Conservation (phyloP, 176 grass and related monocot species). For the Avena eriantha region DNA sequence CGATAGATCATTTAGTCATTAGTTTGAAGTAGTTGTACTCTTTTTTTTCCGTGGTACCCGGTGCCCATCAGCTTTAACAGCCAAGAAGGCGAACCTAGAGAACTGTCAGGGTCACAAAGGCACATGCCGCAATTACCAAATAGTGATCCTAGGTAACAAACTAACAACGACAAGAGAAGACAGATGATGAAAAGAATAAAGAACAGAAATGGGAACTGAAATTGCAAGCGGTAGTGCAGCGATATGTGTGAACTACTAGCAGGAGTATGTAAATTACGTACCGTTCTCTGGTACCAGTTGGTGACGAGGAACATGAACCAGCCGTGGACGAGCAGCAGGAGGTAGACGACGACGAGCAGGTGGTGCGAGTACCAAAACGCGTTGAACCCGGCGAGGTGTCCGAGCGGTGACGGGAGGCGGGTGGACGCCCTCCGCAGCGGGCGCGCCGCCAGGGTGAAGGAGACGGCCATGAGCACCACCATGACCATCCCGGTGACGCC, state of each 20-base stretch:
- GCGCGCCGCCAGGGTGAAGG: constrained; percentile 81
- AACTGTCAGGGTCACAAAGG: neutral
- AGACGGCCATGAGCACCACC: constrained; percentile 76
- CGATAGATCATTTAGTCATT: too few species aligned
- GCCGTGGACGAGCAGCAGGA: constrained; percentile 71
- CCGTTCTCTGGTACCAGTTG: constrained; percentile 80
- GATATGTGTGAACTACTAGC: neutral
- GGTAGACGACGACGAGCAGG: constrained; percentile 76
- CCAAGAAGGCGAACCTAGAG: constrained; percentile 8
- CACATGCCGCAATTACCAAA: neutral
- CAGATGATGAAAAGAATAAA: neutral
- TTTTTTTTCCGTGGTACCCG: neutral
- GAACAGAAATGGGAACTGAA: neutral
- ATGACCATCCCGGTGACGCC: constrained; percentile 84
- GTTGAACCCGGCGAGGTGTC: constrained; percentile 83
- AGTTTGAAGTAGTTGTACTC: constrained; percentile 4
- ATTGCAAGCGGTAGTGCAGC: neutral
- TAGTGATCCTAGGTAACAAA: neutral
- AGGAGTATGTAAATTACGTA: constrained; percentile 6
- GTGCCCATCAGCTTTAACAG: constrained; percentile 28
- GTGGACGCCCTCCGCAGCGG: constrained; percentile 49
- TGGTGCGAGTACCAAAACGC: constrained; percentile 97
- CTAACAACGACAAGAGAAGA: neutral
- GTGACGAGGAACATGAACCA: constrained; percentile 80
- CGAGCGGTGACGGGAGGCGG: constrained; percentile 46